These are phyloP conservation scores for Kodamaea sagamina DNA, from an alignment of 805 yeast genomes.

Conservation along the genomic window DNA sequence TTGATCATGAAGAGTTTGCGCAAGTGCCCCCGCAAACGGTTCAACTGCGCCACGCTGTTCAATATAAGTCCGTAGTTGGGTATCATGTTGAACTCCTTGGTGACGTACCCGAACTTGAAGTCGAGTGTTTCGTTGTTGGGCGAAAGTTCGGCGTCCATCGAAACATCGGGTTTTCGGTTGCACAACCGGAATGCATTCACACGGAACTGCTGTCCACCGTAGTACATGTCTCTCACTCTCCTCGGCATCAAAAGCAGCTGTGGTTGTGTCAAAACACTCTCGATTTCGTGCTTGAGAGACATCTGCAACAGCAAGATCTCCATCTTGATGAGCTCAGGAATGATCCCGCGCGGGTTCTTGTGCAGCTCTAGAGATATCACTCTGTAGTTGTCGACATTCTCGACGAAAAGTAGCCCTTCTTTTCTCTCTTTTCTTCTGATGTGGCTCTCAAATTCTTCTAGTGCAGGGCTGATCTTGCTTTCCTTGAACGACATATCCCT, in stretches of 20 bases:
- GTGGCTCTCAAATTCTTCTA: slow-evolving; percentile 3
- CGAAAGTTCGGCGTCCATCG: slow-evolving; percentile 8
- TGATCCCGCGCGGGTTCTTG: slow-evolving; percentile 14
- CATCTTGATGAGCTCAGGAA: slow-evolving; percentile 21
- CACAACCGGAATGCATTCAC: slow-evolving; percentile 35
- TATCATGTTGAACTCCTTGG: slow-evolving; percentile 34
- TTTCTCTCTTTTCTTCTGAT: slow-evolving; percentile 6
- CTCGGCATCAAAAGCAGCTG: slow-evolving; percentile 12
- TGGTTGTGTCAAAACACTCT: slow-evolving; percentile 22
- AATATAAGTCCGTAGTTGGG: slow-evolving; percentile 37
- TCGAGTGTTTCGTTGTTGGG: slow-evolving; percentile 9
- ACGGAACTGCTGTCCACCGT: slow-evolving; percentile 28
- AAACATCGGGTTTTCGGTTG: slow-evolving; percentile 19
- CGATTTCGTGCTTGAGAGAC: slow-evolving; percentile 33
- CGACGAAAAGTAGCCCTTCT: slow-evolving; percentile 12
- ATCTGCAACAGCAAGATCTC: slow-evolving; percentile 34
- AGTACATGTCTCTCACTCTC: slow-evolving; percentile 21
- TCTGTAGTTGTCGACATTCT: slow-evolving; percentile 33
- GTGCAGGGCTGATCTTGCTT: background rate
- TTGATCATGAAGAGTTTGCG: slow-evolving; percentile 40
- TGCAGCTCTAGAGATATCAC: slow-evolving; percentile 18
- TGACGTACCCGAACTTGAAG: slow-evolving; percentile 20
- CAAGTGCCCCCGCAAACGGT: slow-evolving; percentile 32
- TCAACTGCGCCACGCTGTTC: slow-evolving; percentile 24
- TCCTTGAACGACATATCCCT: slow-evolving; percentile 1